Conservation (phyloP, 1,284 basidiomycete genomes). For the Leccinum colubrinum region DNA sequence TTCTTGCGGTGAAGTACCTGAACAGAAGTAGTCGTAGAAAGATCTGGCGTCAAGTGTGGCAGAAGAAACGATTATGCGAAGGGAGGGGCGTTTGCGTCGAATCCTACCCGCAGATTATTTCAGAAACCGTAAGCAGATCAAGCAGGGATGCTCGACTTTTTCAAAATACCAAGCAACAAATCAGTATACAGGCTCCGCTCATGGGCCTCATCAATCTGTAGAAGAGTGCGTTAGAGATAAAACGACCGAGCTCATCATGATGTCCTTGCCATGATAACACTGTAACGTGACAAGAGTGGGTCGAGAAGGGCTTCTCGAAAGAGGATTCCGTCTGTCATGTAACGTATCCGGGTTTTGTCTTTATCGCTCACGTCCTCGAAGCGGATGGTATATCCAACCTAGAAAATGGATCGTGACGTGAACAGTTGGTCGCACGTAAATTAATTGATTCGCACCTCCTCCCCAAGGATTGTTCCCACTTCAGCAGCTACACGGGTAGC, state of each 20-base stretch:
- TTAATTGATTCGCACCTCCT: slow-evolving; percentile 63
- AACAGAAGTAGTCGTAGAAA: slow-evolving; percentile 87
- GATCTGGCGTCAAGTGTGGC: slow-evolving; percentile 92
- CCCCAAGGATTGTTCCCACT: slow-evolving; percentile 84
- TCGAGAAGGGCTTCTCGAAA: slow-evolving; percentile 93
- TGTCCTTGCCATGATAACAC: slow-evolving; percentile 87
- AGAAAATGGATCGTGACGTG: background rate
- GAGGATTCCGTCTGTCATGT: slow-evolving; percentile 98
- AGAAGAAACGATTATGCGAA: slow-evolving; percentile 91
- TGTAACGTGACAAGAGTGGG: slow-evolving; percentile 86
- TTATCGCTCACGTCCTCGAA: slow-evolving; percentile 92
- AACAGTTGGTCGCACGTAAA: background rate
- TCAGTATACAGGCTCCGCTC: slow-evolving; percentile 96
- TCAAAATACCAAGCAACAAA: slow-evolving; percentile 87
- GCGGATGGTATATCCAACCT: slow-evolving; percentile 97
- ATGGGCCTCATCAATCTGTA: slow-evolving; percentile 94
- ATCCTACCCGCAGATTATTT: slow-evolving; percentile 52
- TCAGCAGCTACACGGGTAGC: slow-evolving; percentile 89
- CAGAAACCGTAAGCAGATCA: slow-evolving; percentile 12
- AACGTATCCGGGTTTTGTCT: slow-evolving; percentile 86
- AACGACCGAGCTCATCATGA: slow-evolving; percentile 11
- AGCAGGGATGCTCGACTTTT: slow-evolving; percentile 59
- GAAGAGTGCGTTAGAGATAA: slow-evolving; percentile 7
- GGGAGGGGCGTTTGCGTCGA: slow-evolving; percentile 81
- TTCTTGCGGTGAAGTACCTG: slow-evolving; percentile 46